Base-by-base conservation (phyloP, 345 rosid species). In the Hevea brasiliensis region DNA sequence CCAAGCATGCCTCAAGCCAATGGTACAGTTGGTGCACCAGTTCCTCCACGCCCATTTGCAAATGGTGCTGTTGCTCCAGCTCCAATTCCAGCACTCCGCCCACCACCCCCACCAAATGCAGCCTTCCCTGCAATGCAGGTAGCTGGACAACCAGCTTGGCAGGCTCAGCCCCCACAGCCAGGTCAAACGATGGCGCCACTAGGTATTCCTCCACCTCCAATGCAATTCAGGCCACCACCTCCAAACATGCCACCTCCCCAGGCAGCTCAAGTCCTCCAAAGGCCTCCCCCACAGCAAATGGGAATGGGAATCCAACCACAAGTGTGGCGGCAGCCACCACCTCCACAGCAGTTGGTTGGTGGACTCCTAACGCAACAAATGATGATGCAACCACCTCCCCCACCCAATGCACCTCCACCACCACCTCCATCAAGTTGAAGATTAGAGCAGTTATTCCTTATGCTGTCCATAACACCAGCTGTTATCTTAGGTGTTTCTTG, bases 261-360 rank as follows among this genome's bases (percentile, higher is more conserved):
- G 73, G 77, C 69, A 27, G 81, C 72, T 63, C 74, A 65, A 7
- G 77, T 67, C 66, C 76, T 84, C 67, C 80, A 65, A 53, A 88
- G 92, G 65, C 92, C 86, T 18, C 93, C 91, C 0, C 97, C 92
- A 26, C 97, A 83, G 79, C 91, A 81, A 64, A 85, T 91, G 92
- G 94, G 89, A 64, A 87, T 91, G 90, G 88, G 84, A 53, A 78
- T 64, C 27, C 95, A 81, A 29, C 89, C 85, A 74, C 93, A 81
- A 40, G 71, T 48, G 7, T 85, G 92, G 74, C 87, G 83, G 77
- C 90, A 85, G 29, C 95, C 91, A 56, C 98, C 90, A 29, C 97
- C 87, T 8, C 85, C 85, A 5, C 97, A 83, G 71, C 94, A 81
- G 53, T 82, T 84, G 75, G 65, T 66, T 11, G 90, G 89, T 51